These are phyloP conservation scores for Scortechinia acanthostroma DNA, from an alignment of 2,329 filamentous ascomycete genomes.

Conservation along the genomic window DNA sequence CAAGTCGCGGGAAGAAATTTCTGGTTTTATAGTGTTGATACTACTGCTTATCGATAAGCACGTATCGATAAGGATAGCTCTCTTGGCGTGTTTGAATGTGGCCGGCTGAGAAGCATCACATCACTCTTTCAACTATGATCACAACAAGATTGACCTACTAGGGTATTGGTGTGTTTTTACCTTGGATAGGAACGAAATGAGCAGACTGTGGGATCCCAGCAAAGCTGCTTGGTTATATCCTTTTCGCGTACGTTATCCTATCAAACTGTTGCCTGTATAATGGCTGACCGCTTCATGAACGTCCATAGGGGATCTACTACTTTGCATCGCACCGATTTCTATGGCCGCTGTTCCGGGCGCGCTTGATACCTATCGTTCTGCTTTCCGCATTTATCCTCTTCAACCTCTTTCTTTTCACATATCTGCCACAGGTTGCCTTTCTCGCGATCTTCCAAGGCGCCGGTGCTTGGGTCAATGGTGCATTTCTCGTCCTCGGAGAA, in stretches of 20 bases:
- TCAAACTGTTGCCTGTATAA: background rate
- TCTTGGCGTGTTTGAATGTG: too few species aligned
- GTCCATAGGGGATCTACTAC: background rate
- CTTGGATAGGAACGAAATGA: too few species aligned
- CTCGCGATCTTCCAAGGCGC: constrained; percentile 81
- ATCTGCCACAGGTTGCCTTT: constrained; percentile 82
- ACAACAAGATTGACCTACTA: too few species aligned
- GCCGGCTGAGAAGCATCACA: too few species aligned
- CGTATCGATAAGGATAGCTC: background rate
- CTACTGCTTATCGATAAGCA: too few species aligned
- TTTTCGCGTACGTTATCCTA: background rate
- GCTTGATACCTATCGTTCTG: constrained; percentile 73
- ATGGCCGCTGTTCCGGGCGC: constrained; percentile 64
- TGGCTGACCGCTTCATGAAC: background rate
- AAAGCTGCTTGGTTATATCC: background rate
- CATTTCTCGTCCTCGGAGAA: constrained; percentile 80
- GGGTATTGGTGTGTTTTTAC: too few species aligned
- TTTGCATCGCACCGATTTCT: background rate
- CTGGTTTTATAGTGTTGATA: background rate
- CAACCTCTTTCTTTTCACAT: constrained; percentile 82
- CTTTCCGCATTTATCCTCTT: constrained; percentile 77
- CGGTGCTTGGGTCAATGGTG: constrained; percentile 82
- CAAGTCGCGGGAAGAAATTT: background rate
- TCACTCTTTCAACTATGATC: too few species aligned
- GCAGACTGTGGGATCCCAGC: background rate